phyloP scores from a whole-genome alignment of 2,329 filamentous ascomycete species.

The Harringtonia aguacate region DNA sequence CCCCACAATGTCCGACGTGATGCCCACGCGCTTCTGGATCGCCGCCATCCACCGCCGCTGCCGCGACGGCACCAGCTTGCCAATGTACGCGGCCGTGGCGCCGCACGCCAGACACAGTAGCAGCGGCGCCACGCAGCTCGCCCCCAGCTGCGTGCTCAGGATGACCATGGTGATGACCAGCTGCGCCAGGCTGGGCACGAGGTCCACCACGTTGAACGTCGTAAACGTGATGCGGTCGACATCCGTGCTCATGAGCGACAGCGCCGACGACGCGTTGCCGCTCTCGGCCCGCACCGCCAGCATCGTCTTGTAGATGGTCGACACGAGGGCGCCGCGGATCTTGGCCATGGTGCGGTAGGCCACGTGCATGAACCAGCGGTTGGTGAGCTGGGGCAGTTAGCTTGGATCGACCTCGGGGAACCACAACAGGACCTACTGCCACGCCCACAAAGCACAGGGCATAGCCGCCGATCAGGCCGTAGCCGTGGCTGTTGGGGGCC shows the following conservation, averaged over 20 bases:
- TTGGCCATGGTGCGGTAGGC: slow-evolving; percentile 9
- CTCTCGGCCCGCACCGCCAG: slow-evolving; percentile 8
- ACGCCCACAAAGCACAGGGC: slow-evolving; percentile 6
- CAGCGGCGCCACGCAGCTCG: slow-evolving; percentile 5
- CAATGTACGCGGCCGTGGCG: background rate
- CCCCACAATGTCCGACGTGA: slow-evolving; percentile 34
- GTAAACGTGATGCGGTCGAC: slow-evolving; percentile 10
- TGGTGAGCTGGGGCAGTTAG: slow-evolving; percentile 1
- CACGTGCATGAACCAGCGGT: slow-evolving; percentile 10
- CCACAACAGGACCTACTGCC: slow-evolving; percentile 2
- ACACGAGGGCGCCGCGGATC: slow-evolving; percentile 6
- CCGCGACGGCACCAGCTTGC: slow-evolving; percentile 4
- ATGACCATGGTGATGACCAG: slow-evolving; percentile 6
- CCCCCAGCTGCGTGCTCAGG: slow-evolving; percentile 8
- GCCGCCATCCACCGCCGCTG: slow-evolving; percentile 32
- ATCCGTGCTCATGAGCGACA: slow-evolving; percentile 11
- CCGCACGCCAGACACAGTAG: slow-evolving; percentile 7
- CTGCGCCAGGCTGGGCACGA: slow-evolving; percentile 6
- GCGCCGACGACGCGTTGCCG: slow-evolving; percentile 6
- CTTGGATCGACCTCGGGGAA: background rate
- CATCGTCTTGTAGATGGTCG: slow-evolving; percentile 10
- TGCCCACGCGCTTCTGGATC: slow-evolving; percentile 35
- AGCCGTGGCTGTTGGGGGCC: slow-evolving; percentile 5
- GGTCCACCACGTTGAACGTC: slow-evolving; percentile 6
- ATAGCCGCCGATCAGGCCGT: slow-evolving; percentile 12